phyloP scores from a whole-genome alignment of 1,284 basidiomycete species.

The Naganishia cerealis region DNA sequence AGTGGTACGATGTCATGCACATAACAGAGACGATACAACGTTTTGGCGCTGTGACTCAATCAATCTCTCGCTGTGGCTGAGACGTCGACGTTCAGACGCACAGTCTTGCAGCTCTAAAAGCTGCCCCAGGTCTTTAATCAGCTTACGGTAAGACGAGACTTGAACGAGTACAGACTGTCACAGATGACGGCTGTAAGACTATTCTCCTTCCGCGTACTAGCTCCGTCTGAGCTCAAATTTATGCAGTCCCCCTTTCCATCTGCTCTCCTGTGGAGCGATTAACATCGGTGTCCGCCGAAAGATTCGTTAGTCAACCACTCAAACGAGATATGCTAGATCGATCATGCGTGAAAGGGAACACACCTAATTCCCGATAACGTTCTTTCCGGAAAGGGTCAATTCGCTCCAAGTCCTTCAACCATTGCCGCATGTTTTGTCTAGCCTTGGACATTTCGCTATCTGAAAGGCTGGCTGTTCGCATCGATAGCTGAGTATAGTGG shows the following conservation, averaged over 20 bases:
- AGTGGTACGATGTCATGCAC: no score
- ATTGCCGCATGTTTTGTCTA: constrained; percentile 39
- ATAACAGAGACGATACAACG: no score
- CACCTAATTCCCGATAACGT: constrained; percentile 50
- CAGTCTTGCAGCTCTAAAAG: no score
- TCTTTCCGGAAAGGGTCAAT: constrained; percentile 50
- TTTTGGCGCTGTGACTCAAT: no score
- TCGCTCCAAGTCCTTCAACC: constrained; percentile 45
- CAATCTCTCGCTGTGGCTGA: no score
- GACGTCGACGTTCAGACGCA: no score
- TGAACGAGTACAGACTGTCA: no score
- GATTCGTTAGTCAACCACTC: not conserved
- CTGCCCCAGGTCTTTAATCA: no score
- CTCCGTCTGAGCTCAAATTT: not conserved
- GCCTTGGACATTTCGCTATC: constrained; percentile 33
- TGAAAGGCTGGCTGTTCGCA: constrained; percentile 30
- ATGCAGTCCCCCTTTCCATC: not conserved
- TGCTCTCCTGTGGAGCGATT: not conserved
- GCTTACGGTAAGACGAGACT: no score
- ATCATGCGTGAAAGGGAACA: constrained; percentile 13
- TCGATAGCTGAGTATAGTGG: constrained; percentile 61
- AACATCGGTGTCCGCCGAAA: not conserved
- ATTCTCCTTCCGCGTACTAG: not conserved
- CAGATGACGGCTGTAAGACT: not conserved
- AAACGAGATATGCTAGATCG: not conserved